A percentile compares a stretch with the other conserved stretches of the same genome.
These are phyloP conservation scores for Aspergillus fructus DNA, from an alignment of 2,329 filamentous ascomycete genomes.

Conservation along the genomic window DNA sequence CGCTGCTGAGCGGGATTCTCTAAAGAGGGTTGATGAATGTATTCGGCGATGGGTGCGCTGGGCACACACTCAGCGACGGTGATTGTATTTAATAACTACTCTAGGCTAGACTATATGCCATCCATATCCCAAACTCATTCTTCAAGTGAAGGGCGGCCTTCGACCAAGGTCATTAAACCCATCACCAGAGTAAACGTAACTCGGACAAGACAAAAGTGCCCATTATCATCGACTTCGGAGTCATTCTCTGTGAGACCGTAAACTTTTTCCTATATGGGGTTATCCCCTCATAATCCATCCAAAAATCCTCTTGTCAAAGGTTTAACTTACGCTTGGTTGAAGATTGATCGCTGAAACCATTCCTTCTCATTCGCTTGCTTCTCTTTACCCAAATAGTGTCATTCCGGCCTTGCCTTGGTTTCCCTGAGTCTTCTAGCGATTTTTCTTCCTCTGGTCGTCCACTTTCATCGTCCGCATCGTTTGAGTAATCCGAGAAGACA, in stretches of 20 bases:
- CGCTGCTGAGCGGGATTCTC: conserved; percentile 67
- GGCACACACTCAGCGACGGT: conserved; percentile 56
- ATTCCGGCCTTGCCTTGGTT: neutral
- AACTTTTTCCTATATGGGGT: too few relatives aligned
- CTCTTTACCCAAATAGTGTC: neutral
- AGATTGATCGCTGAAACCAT: neutral
- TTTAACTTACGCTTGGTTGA: neutral
- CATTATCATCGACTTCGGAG: too few relatives aligned
- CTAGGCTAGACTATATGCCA: neutral
- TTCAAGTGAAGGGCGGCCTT: neutral
- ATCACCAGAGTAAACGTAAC: too few relatives aligned
- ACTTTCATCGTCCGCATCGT: too few relatives aligned
- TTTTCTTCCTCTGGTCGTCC: too few relatives aligned
- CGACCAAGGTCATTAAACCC: too few relatives aligned
- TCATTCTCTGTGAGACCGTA: too few relatives aligned
- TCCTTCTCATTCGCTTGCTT: neutral
- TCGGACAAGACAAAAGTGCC: too few relatives aligned
- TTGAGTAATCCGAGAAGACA: too few relatives aligned
- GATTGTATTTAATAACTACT: neutral
- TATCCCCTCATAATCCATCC: neutral
- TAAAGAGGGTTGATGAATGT: conserved; percentile 69
- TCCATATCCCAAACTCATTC: neutral
- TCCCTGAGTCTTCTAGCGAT: too few relatives aligned
- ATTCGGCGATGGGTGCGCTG: conserved; percentile 84
- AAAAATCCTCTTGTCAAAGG: neutral